phyloP scores from a whole-genome alignment of 2,329 filamentous ascomycete genomes.

The Thielaviopsis populi region DNA sequence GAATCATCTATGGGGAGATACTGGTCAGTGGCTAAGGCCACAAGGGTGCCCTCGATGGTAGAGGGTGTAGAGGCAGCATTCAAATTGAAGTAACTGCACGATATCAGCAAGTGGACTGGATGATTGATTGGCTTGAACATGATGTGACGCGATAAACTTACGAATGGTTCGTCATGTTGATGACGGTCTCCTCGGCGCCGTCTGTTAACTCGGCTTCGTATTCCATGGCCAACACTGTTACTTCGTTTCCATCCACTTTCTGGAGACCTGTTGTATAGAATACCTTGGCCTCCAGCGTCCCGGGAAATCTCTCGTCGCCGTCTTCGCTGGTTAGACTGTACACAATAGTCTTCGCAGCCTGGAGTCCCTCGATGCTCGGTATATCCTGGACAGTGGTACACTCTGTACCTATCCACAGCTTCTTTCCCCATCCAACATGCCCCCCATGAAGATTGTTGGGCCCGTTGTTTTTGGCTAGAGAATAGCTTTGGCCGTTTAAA shows the following conservation, averaged over 20 bases:
- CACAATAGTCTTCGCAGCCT: constrained; percentile 51
- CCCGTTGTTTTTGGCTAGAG: constrained; percentile 60
- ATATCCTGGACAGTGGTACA: constrained; percentile 34
- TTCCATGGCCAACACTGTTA: constrained; percentile 65
- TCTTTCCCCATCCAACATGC: constrained; percentile 64
- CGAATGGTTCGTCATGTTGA: constrained; percentile 94
- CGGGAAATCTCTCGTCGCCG: constrained; percentile 81
- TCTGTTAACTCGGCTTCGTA: constrained; percentile 74
- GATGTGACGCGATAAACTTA: not conserved
- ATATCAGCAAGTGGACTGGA: not conserved
- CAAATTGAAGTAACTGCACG: constrained; percentile 48
- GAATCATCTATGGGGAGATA: constrained; percentile 61
- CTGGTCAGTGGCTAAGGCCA: constrained; percentile 49
- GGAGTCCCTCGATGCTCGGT: constrained; percentile 41
- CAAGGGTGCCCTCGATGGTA: constrained; percentile 42
- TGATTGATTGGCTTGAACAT: not conserved
- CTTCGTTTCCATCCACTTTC: constrained; percentile 43
- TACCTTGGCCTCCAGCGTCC: constrained; percentile 61
- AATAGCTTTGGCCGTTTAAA: constrained; percentile 56
- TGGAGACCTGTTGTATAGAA: constrained; percentile 66
- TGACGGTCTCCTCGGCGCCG: constrained; percentile 71
- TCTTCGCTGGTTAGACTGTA: constrained; percentile 43
- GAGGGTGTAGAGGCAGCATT: constrained; percentile 34
- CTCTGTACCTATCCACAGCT: constrained; percentile 50
- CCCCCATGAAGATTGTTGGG: constrained; percentile 65